Conservation (phyloP, 2,329 filamentous ascomycete genomes). For the Hypomyces perniciosus region DNA sequence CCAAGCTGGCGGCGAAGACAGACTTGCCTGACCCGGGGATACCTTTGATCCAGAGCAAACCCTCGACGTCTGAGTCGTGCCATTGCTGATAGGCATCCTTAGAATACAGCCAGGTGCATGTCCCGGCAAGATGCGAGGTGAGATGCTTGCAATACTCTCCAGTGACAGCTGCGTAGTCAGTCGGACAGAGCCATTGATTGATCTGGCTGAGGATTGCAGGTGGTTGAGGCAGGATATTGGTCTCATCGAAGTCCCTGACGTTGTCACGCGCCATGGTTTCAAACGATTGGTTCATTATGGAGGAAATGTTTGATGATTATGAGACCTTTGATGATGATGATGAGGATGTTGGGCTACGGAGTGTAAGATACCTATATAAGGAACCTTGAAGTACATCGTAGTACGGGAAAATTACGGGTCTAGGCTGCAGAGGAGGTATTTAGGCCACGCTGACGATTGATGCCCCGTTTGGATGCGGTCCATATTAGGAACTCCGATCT, state of each 20-base stretch:
- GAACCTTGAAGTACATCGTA: too few species aligned
- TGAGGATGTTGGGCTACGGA: too few species aligned
- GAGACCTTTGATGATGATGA: too few species aligned
- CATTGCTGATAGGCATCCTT: slow-evolving; percentile 16
- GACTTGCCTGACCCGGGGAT: slow-evolving; percentile 35
- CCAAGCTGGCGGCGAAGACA: slow-evolving; percentile 26
- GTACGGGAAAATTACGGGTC: too few species aligned
- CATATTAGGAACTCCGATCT: too few species aligned
- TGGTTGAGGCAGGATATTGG: slow-evolving; percentile 9
- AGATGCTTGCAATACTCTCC: slow-evolving; percentile 25
- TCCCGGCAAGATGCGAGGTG: slow-evolving; percentile 16
- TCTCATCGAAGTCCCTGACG: slow-evolving; percentile 7
- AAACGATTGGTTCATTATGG: too few species aligned
- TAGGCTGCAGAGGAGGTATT: too few species aligned
- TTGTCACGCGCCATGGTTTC: not conserved
- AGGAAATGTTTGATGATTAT: too few species aligned
- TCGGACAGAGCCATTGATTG: slow-evolving; percentile 26
- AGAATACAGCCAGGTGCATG: slow-evolving; percentile 17
- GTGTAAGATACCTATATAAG: too few species aligned
- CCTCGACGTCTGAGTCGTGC: slow-evolving; percentile 10
- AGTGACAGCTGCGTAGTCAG: slow-evolving; percentile 19
- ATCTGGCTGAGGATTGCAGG: slow-evolving; percentile 15
- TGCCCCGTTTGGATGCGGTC: too few species aligned
- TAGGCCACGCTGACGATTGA: too few species aligned
- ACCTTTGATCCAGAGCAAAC: slow-evolving; percentile 28